These are phyloP conservation scores for Cryphonectria carpinicola DNA, from an alignment of 2,329 filamentous ascomycete species.

Conservation along the genomic window DNA sequence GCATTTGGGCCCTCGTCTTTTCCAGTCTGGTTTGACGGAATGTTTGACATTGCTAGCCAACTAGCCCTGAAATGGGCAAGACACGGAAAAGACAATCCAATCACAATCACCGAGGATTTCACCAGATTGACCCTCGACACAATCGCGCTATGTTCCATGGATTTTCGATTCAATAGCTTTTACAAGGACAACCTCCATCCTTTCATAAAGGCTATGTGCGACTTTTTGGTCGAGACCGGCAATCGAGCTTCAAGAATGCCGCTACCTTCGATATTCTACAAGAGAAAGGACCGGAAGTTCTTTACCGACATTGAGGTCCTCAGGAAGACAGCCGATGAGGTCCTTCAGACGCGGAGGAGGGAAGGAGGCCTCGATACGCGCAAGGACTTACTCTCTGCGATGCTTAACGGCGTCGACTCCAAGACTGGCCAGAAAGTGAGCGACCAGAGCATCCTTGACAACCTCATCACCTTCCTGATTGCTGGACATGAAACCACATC, in stretches of 20 bases:
- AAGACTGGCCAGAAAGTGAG: constrained; percentile 30
- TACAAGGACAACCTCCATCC: constrained; percentile 24
- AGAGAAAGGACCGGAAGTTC: background rate
- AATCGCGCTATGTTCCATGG: constrained; percentile 29
- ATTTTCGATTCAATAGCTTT: constrained; percentile 31
- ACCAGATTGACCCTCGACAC: constrained; percentile 28
- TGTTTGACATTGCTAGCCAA: constrained; percentile 29
- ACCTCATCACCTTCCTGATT: constrained; percentile 31
- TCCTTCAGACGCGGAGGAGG: background rate
- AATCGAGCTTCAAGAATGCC: background rate
- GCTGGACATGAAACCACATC: constrained; percentile 31
- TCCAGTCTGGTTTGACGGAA: constrained; percentile 22
- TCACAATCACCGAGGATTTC: constrained; percentile 9
- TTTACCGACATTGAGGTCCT: background rate
- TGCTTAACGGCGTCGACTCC: constrained; percentile 29
- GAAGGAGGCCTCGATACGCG: constrained; percentile 14
- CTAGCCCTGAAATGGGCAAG: constrained; percentile 28
- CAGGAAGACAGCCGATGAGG: background rate
- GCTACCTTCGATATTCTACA: background rate
- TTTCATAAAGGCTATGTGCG: constrained; percentile 26
- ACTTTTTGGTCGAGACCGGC: constrained; percentile 24
- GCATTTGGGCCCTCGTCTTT: constrained; percentile 28
- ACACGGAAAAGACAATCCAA: background rate
- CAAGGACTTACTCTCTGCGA: constrained; percentile 29
- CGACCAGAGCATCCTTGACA: constrained; percentile 29